Base-by-base conservation (phyloP, 805 yeast species). In the Candida maesae region DNA sequence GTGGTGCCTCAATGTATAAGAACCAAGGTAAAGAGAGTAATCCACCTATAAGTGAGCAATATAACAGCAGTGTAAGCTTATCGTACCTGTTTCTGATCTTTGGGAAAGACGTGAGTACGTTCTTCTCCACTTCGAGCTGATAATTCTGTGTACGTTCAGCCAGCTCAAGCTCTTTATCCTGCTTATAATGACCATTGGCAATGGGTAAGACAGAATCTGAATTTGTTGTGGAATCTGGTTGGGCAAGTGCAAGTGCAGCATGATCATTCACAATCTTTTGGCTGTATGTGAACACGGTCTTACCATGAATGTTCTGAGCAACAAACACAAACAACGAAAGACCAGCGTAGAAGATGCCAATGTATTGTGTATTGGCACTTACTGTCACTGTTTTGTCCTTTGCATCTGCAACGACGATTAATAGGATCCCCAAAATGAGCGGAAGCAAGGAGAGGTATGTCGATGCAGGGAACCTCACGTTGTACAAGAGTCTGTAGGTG, bases 251-350 rank as follows among this genome's bases (percentile, higher is more conserved):
- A 18, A 57, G 36, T 18, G 51, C 53, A 1, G 59, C 44, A 35
- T 54, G 61, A 32, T 51, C 47, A 23, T 49, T 55, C 28, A 45
- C 38, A 15, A 43, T 42, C 17, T 43, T 56, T 13, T 52, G 56
- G 39, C 61, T 64, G 50, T 54, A 62, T 27, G 90, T 86, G 46
- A 88, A 75, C 29, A 89, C 79, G 48, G 79, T 81, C 63, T 89
- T 89, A 28, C 93, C 89, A 61, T 86, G 88, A 33, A 89, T 84
- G 58, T 88, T 88, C 56, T 88, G 95, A 3, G 80, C 76, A 5
- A 91, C 95, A 66, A 89, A 88, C 15, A 87, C 77, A 7, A 84
- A 59, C 36, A 90, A 74, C 5, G 93, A 78, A 23, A 78, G 44
- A 9, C 81, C 63, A 11, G 95, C 91, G 55, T 74, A 82, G 2